Percentiles rank a stretch among this genome's conserved stretches.
These are phyloP conservation scores for Pyrenula aspistea DNA, from an alignment of 495 filamentous ascomycete species.

Conservation along the genomic window DNA sequence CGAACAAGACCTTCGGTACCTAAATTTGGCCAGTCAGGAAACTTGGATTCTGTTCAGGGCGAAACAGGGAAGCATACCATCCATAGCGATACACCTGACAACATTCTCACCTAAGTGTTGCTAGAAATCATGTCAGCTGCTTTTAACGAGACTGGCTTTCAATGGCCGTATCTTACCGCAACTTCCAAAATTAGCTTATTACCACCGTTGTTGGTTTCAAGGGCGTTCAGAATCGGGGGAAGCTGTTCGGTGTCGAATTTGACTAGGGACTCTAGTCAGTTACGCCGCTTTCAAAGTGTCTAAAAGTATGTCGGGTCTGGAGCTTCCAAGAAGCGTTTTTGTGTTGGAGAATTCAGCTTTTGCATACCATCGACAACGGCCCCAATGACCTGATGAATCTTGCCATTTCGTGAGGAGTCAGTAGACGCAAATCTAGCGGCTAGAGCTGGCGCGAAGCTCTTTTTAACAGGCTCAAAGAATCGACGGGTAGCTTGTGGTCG, in stretches of 20 bases:
- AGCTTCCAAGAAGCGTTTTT: constrained; percentile 32
- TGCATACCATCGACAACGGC: constrained; percentile 58
- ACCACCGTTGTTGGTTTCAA: constrained; percentile 81
- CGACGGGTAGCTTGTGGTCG: constrained; percentile 56
- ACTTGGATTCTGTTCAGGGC: constrained; percentile 6
- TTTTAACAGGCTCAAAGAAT: constrained; percentile 52
- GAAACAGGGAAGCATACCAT: no score
- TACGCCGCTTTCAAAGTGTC: constrained; percentile 26
- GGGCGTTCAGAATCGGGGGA: constrained; percentile 93
- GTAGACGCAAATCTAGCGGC: constrained; percentile 61
- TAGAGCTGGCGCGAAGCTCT: constrained; percentile 45
- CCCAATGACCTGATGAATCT: constrained; percentile 78
- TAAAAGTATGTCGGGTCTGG: constrained; percentile 18
- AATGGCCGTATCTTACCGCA: constrained; percentile 59
- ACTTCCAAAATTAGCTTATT: constrained; percentile 96
- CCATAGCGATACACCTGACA: constrained; percentile 99
- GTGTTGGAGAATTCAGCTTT: constrained; percentile 13
- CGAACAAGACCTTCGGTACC: constrained; percentile 98
- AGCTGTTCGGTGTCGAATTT: constrained; percentile 95
- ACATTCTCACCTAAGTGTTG: constrained; percentile 99
- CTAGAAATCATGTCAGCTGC: constrained; percentile 32
- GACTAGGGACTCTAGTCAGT: constrained; percentile 34
- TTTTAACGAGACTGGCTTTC: constrained; percentile 4
- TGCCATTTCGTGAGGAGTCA: constrained; percentile 52
- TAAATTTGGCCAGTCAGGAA: constrained; percentile 29